A percentile compares a stretch with the other conserved stretches of the same genome.
phyloP scores from a whole-genome alignment of 2,329 filamentous ascomycete genomes.

The Fusarium sororula region DNA sequence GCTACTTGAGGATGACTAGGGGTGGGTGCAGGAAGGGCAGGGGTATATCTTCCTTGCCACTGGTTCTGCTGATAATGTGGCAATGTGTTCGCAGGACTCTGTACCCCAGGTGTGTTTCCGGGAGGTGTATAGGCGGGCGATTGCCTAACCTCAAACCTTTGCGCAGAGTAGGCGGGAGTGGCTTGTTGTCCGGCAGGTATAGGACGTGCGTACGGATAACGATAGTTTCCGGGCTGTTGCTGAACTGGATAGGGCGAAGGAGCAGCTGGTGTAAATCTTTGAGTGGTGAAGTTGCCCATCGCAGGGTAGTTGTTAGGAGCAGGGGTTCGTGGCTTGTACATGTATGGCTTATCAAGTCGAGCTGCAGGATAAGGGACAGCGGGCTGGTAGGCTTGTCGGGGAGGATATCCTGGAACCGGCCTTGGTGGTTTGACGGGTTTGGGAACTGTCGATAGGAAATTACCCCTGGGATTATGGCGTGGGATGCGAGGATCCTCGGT shows the following conservation, averaged over 20 bases:
- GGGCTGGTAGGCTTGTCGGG: slow-evolving; percentile 42
- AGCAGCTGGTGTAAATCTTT: slow-evolving; percentile 36
- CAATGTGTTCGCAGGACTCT: neutral
- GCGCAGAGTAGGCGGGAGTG: slow-evolving; percentile 23
- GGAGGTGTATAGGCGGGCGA: slow-evolving; percentile 23
- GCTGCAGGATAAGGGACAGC: slow-evolving; percentile 12
- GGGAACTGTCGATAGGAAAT: slow-evolving; percentile 76
- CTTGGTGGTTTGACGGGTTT: slow-evolving; percentile 61
- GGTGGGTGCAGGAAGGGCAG: neutral
- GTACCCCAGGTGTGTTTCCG: neutral
- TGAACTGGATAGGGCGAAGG: slow-evolving; percentile 4
- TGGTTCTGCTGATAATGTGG: slow-evolving; percentile 17
- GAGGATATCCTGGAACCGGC: slow-evolving; percentile 43
- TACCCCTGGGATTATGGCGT: slow-evolving; percentile 73
- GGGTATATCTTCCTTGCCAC: slow-evolving; percentile 5
- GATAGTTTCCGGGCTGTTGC: slow-evolving; percentile 21
- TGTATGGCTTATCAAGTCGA: slow-evolving; percentile 58
- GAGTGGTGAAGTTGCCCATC: slow-evolving; percentile 38
- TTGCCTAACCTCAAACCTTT: slow-evolving; percentile 38
- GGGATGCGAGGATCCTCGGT: slow-evolving; percentile 74
- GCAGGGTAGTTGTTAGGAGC: slow-evolving; percentile 37
- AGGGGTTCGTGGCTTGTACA: slow-evolving; percentile 60
- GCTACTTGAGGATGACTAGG: neutral
- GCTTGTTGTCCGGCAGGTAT: slow-evolving; percentile 15
- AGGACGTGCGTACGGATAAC: slow-evolving; percentile 21